These are phyloP conservation scores for Paraglomus occultum DNA, from an alignment of 192 early-diverging fungal genomes.

Conservation along the genomic window DNA sequence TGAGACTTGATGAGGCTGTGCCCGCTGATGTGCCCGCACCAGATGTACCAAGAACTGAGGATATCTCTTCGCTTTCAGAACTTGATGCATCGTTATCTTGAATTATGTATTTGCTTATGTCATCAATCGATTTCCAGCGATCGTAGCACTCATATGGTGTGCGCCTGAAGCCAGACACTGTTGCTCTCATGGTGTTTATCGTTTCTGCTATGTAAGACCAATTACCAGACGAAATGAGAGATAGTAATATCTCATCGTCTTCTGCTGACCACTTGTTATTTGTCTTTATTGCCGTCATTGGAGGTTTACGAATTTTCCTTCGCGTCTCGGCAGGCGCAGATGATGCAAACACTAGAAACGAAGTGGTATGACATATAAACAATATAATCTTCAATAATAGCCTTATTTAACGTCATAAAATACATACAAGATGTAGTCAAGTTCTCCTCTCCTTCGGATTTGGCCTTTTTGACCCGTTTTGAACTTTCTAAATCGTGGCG, in stretches of 20 bases:
- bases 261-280: conserved; percentile 50
- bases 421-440: no score
- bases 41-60: conserved; percentile 10
- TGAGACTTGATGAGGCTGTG: conserved; percentile 32
- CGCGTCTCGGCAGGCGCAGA: neutral
- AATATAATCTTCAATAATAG: no score
- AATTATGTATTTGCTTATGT: conserved; percentile 32
- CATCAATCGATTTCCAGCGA: conserved; percentile 56
- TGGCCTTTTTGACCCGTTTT: no score
- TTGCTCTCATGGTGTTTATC: conserved; percentile 47
- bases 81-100: neutral
- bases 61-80: neutral
- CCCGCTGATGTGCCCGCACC: conserved; percentile 25
- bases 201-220: conserved; percentile 68
- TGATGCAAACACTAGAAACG: conserved; percentile 13
- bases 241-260: conserved; percentile 55
- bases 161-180: conserved; percentile 48
- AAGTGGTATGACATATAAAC: no score
- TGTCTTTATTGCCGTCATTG: conserved; percentile 29
- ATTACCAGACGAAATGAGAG: conserved; percentile 57
- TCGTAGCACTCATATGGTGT: conserved; percentile 67
- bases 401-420: no score
- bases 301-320: conserved; percentile 33
- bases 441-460: no score
- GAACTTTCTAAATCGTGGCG: no score